phyloP scores from a whole-genome alignment of 192 early-diverging fungal species.

The Dissophora ornata region DNA sequence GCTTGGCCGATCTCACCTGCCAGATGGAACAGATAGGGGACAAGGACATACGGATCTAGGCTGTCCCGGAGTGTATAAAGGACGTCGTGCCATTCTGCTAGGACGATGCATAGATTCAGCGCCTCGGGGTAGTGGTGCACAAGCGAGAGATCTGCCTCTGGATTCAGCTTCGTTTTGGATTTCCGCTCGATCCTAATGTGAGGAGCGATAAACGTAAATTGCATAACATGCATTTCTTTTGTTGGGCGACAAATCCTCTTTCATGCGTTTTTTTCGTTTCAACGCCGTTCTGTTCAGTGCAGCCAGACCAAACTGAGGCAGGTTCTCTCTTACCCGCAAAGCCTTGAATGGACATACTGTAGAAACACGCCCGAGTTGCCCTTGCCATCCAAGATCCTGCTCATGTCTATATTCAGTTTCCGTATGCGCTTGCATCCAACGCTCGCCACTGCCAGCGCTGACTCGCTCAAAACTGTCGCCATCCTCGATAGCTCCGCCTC shows the following conservation, averaged over 20 bases:
- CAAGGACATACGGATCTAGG: slow-evolving; percentile 81
- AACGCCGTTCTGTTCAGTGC: no score
- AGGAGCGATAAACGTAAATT: slow-evolving; percentile 1
- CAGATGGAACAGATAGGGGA: slow-evolving; percentile 81
- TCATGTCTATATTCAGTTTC: slow-evolving; percentile 26
- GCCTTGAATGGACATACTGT: slow-evolving; percentile 93
- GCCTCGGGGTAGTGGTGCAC: slow-evolving; percentile 74
- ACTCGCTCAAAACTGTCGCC: slow-evolving; percentile 23
- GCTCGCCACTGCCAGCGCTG: slow-evolving; percentile 35
- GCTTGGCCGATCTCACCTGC: slow-evolving; percentile 76
- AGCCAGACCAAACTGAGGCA: slow-evolving; percentile 4
- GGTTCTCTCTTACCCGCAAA: slow-evolving; percentile 72
- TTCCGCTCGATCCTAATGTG: slow-evolving; percentile 78
- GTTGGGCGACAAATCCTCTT: background rate
- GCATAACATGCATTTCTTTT: no score
- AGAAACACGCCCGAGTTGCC: slow-evolving; percentile 96
- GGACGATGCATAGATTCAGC: slow-evolving; percentile 70
- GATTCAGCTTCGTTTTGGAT: slow-evolving; percentile 55
- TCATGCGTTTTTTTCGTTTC: no score
- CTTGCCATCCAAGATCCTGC: slow-evolving; percentile 71
- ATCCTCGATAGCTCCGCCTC: slow-evolving; percentile 23
- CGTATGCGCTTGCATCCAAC: slow-evolving; percentile 16
- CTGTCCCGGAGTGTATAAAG: slow-evolving; percentile 61
- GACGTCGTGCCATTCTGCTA: slow-evolving; percentile 83
- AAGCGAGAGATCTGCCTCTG: slow-evolving; percentile 66